phyloP scores from a whole-genome alignment of 139 green algal genomes.

The Coelastrella sp. region DNA sequence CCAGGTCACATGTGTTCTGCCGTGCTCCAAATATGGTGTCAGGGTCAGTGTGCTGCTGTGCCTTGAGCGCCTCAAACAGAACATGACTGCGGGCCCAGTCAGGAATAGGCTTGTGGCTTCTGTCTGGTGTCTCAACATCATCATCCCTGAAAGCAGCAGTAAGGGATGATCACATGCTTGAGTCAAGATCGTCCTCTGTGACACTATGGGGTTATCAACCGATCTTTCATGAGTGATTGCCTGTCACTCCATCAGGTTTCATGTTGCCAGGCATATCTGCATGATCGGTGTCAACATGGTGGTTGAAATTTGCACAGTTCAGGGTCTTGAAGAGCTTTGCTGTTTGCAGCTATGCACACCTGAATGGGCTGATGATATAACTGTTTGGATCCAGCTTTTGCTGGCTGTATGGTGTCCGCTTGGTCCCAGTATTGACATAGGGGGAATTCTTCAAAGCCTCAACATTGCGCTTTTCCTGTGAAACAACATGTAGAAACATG shows the following conservation, averaged over 20 bases:
- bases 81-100: slow-evolving; percentile 70
- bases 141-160: slow-evolving; percentile 56
- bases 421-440: slow-evolving; percentile 59
- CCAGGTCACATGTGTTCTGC: slow-evolving; percentile 76
- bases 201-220: too few species aligned
- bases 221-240: too few species aligned
- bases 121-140: slow-evolving; percentile 45
- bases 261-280: too few species aligned
- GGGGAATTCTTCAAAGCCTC: slow-evolving; percentile 57
- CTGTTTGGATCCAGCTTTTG: neutral
- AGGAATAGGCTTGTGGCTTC: slow-evolving; percentile 74
- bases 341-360: slow-evolving; percentile 44
- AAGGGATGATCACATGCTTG: neutral
- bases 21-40: slow-evolving; percentile 78
- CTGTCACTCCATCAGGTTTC: too few species aligned
- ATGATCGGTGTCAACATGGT: too few species aligned
- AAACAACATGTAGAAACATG: too few species aligned
- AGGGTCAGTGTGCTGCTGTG: slow-evolving; percentile 71
- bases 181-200: neutral
- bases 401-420: slow-evolving; percentile 52
- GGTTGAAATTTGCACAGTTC: too few species aligned
- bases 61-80: slow-evolving; percentile 62
- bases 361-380: slow-evolving; percentile 90
- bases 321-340: neutral
- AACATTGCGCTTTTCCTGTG: slow-evolving; percentile 62